Evolutionary conservation across 306 rosid genomes (phyloP).

Genomic region (Casuarina glauca): DNA sequence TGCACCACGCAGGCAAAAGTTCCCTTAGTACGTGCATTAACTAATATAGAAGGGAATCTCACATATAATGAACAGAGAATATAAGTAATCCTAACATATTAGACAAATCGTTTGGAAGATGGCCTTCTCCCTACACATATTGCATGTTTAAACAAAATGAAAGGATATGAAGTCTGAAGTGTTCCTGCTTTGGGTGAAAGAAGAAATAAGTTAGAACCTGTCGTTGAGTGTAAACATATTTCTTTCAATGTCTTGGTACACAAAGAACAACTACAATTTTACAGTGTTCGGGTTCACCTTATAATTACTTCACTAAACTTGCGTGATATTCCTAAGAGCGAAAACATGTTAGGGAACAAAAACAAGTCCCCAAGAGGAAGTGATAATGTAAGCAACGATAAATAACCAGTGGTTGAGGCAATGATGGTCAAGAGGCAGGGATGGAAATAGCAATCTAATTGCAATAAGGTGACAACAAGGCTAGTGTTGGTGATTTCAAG

Average conservation of each 20-base stretch:
- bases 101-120: not conserved
- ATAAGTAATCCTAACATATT: not conserved
- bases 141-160: not conserved
- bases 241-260: not conserved
- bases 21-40: slow-evolving; percentile 29
- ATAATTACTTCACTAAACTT: not conserved
- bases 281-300: not conserved
- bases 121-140: not conserved
- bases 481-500: not conserved
- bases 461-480: not conserved
- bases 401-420: not conserved
- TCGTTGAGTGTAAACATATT: not conserved
- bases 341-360: not conserved
- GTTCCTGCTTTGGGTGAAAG: not conserved
- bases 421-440: not conserved
- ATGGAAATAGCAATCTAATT: not conserved
- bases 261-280: not conserved
- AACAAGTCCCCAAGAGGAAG: not conserved
- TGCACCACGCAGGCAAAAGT: slow-evolving; percentile 49
- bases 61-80: slow-evolving; percentile 3
- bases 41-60: slow-evolving; percentile 2
- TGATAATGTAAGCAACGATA: not conserved
- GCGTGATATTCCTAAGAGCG: not conserved
- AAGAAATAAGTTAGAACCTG: not conserved
- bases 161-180: not conserved